These are phyloP conservation scores for Paracoccidioides lutzii DNA, from an alignment of 2,329 filamentous ascomycete genomes.

Conservation along the genomic window DNA sequence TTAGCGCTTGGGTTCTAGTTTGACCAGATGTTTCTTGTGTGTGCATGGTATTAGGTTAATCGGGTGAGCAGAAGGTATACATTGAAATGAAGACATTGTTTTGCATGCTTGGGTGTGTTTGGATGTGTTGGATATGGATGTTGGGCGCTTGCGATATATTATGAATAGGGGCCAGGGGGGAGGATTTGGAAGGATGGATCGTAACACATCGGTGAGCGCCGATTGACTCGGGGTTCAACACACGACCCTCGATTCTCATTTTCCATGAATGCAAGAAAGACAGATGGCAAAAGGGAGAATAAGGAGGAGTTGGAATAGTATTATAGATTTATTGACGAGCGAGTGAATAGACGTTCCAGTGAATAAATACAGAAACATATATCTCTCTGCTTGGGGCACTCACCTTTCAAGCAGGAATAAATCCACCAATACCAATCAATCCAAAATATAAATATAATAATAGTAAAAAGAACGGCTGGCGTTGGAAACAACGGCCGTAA, in stretches of 20 bases:
- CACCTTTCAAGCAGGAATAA: not conserved
- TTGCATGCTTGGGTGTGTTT: too few relatives aligned
- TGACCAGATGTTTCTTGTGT: too few relatives aligned
- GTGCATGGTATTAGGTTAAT: too few relatives aligned
- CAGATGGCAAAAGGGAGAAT: not conserved
- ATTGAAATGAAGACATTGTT: too few relatives aligned
- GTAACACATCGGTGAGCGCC: not conserved
- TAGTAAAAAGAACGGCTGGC: not conserved
- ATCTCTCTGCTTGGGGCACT: too few relatives aligned
- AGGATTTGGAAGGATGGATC: not conserved
- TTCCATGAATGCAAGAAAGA: not conserved
- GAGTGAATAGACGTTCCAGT: not conserved
- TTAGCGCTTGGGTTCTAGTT: too few relatives aligned
- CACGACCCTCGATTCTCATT: not conserved
- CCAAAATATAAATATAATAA: not conserved
- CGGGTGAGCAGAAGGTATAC: too few relatives aligned
- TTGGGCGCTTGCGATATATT: not conserved
- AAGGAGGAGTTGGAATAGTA: not conserved
- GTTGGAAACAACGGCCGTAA: not conserved
- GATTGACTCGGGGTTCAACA: not conserved
- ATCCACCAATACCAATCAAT: not conserved
- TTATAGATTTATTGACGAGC: not conserved
- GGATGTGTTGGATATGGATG: not conserved
- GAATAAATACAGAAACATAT: not conserved
- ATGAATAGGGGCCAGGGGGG: not conserved